A percentile compares a stretch with the other conserved stretches of the same genome.
These are phyloP conservation scores for Fraxinus dipetala DNA, from an alignment of 305 asterid species.

Conservation along the genomic window DNA sequence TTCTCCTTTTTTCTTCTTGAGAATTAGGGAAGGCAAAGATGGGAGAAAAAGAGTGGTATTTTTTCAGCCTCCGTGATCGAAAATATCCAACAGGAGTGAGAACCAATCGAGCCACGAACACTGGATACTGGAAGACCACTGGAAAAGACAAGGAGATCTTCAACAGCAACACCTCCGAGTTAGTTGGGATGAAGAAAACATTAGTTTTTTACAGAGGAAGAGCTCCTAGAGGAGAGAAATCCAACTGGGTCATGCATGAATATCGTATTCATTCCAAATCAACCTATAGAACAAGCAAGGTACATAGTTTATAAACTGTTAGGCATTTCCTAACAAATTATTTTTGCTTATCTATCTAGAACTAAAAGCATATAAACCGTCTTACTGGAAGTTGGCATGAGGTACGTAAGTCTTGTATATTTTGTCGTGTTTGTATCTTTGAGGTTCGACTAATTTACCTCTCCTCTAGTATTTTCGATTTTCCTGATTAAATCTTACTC, in stretches of 20 bases:
- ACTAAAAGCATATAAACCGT: not conserved
- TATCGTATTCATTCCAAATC: constrained; percentile 87
- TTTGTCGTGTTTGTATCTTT: not conserved
- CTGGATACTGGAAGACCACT: constrained; percentile 95
- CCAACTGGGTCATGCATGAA: constrained; percentile 98
- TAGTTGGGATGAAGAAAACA: constrained; percentile 89
- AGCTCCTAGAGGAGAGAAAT: constrained; percentile 93
- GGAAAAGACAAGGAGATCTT: constrained; percentile 92
- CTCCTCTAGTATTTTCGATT: not conserved
- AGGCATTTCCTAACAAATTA: not conserved
- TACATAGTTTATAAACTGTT: not conserved
- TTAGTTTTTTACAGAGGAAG: constrained; percentile 87
- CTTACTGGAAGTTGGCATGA: not conserved
- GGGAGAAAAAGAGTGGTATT: constrained; percentile 96
- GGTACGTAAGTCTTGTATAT: not conserved
- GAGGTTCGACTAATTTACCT: not conserved
- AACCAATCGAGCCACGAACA: constrained; percentile 89
- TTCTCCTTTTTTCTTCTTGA: not conserved
- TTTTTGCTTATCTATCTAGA: not conserved
- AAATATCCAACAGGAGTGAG: constrained; percentile 93
- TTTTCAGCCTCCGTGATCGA: constrained; percentile 88
- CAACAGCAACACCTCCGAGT: constrained; percentile 60
- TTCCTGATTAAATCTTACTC: not conserved
- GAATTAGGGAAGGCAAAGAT: constrained; percentile 76
- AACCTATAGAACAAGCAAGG: constrained; percentile 68